phyloP scores from a whole-genome alignment of 1,139 yeast species.

The Debaryomyces singareniensis region DNA sequence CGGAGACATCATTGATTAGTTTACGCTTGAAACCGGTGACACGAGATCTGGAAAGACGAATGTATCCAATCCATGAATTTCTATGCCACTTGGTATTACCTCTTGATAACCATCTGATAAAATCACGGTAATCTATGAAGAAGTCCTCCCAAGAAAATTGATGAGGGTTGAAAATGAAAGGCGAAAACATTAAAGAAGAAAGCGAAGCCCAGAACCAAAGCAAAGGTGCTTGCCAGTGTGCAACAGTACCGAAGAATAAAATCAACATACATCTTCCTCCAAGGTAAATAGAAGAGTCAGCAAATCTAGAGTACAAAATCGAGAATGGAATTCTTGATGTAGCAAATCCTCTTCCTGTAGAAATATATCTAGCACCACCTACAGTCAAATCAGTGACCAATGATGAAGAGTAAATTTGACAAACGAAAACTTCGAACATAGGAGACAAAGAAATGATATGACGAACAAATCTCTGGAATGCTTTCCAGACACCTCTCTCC shows the following conservation, averaged over 20 bases:
- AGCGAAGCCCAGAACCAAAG: slow-evolving; percentile 98
- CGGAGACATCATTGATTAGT: slow-evolving; percentile 80
- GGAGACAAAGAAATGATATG: slow-evolving; percentile 90
- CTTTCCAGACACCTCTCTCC: slow-evolving; percentile 97
- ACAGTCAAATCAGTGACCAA: slow-evolving; percentile 86
- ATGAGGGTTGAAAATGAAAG: slow-evolving; percentile 96
- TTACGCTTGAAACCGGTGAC: slow-evolving; percentile 97
- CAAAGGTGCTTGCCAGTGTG: slow-evolving; percentile 96
- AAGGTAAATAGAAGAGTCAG: slow-evolving; percentile 93
- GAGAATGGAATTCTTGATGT: slow-evolving; percentile 98
- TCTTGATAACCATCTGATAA: slow-evolving; percentile 96
- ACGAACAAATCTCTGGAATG: slow-evolving; percentile 83
- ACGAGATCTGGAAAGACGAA: slow-evolving; percentile 92
- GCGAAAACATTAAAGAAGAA: slow-evolving; percentile 85
- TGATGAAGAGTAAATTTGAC: slow-evolving; percentile 94
- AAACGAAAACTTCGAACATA: slow-evolving; percentile 95
- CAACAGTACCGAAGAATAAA: slow-evolving; percentile 83
- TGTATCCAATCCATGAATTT: slow-evolving; percentile 98
- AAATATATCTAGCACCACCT: slow-evolving; percentile 99
- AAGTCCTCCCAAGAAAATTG: slow-evolving; percentile 99
- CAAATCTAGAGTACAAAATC: slow-evolving; percentile 91
- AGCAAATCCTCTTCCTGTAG: slow-evolving; percentile 99
- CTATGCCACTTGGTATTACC: slow-evolving; percentile 99
- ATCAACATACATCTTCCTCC: slow-evolving; percentile 90
- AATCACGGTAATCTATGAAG: slow-evolving; percentile 97